These are phyloP conservation scores for Fistulifera solaris DNA, from an alignment of 108 stramenopile species.

Conservation along the genomic window DNA sequence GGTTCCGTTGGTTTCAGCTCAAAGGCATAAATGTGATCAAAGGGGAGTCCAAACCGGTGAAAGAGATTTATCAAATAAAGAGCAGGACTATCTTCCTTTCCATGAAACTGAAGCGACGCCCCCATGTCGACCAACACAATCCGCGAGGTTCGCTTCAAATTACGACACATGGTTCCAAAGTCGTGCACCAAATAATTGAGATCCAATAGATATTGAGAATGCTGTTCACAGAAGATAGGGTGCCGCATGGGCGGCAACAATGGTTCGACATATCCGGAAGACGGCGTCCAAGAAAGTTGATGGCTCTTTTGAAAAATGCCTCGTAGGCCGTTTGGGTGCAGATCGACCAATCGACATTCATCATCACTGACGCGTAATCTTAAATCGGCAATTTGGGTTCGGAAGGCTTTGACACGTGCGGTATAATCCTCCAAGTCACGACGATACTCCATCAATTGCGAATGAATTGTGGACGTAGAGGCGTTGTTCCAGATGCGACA, in stretches of 20 bases:
- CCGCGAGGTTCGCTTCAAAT: slow-evolving; percentile 21
- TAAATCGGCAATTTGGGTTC: neutral
- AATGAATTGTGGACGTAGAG: neutral
- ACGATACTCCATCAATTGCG: neutral
- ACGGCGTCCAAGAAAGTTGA: slow-evolving; percentile 8
- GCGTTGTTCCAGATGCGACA: no score
- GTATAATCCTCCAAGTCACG: neutral
- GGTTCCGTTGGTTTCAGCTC: slow-evolving; percentile 29
- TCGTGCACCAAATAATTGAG: slow-evolving; percentile 34
- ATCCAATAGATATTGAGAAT: neutral
- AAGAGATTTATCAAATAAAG: slow-evolving; percentile 13
- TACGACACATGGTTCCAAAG: slow-evolving; percentile 40
- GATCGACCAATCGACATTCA: no score
- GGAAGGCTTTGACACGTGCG: neutral
- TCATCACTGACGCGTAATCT: neutral
- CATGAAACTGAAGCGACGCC: slow-evolving; percentile 38
- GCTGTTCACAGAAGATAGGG: slow-evolving; percentile 11
- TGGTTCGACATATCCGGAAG: slow-evolving; percentile 20
- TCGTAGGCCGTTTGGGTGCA: no score
- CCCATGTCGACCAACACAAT: slow-evolving; percentile 44
- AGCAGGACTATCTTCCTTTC: slow-evolving; percentile 17
- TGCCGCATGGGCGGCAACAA: slow-evolving; percentile 28
- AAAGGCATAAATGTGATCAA: slow-evolving; percentile 69
- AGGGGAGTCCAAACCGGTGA: slow-evolving; percentile 42
- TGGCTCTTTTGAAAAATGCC: no score